Base-by-base conservation (phyloP, 306 rosid species). In the Prunus fruticosa region DNA sequence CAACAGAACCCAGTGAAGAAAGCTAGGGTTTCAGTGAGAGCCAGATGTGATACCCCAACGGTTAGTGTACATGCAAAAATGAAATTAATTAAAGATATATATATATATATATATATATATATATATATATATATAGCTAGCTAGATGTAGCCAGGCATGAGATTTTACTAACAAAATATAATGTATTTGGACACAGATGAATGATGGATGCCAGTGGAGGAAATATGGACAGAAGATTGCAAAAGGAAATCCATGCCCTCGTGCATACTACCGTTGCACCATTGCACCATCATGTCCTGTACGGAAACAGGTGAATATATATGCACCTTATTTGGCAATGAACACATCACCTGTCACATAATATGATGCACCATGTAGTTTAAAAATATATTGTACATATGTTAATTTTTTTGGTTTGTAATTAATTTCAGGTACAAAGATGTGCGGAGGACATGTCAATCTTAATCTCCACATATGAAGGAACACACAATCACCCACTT, bases 131-230 rank as follows among this genome's bases (percentile, higher is more conserved):
- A 6, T 34, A 34, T 34, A 34, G 62, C 20, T 10, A n/a, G 62
- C 15, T 11, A 20, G 43, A 70, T 50, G 47, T 22, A 51, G 7
- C 6, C 57, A 51, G 7, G 2, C 41, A 6, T n/a, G 43, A 15
- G 38, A 54, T 61, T 34, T 54, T 54, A 43, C 16, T 58, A 14
- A 58, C 23, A 5, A 73, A 14, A 11, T 5, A 23, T 41, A 11
- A 14, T 23, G 5, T 43, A 13, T 11, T 45, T 73, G 54, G 56
- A 62, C 46, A 23, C 78, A 96, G 99, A 82, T 96, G 97, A 88
- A 88, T 52, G 99, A 96, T 81, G 99, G 99, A 65, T 91, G 99
- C 11, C 99, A 96, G 75, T 96, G 99, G 99, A 91, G 99, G 64
- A 96, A 96, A 82, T 96, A 96, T 74, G 99, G 99, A 22, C 99